Conservation (phyloP, 768 basidiomycete genomes). For the Suillus variegatus region DNA sequence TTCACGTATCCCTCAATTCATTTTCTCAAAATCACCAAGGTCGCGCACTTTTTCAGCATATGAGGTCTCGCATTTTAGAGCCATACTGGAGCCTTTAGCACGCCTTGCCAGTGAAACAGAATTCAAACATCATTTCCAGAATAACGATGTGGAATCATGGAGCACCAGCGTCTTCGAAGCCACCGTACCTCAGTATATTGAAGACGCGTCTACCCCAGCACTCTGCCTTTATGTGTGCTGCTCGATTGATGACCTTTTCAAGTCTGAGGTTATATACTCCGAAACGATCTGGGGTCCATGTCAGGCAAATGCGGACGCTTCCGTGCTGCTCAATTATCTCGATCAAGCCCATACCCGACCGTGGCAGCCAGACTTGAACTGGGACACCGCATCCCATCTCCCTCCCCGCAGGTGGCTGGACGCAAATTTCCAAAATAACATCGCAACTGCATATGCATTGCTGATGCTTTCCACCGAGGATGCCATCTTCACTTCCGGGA, state of each 20-base stretch:
- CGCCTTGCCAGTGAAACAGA: not conserved
- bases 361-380: no score
- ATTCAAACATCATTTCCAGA: not conserved
- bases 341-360: not conserved
- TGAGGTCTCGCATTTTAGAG: not conserved
- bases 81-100: not conserved
- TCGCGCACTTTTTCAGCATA: not conserved
- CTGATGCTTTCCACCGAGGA: not conserved
- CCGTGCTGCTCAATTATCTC: not conserved
- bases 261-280: not conserved
- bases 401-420: not conserved
- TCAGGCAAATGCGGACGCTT: not conserved
- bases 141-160: not conserved
- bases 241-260: not conserved
- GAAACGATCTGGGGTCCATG: not conserved
- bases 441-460: not conserved
- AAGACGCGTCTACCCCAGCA: not conserved
- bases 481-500: not conserved
- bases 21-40: not conserved
- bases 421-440: not conserved
- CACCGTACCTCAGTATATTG: not conserved
- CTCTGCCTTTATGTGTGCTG: not conserved
- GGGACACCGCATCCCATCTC: not conserved
- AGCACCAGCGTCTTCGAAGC: not conserved
- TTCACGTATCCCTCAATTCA: not conserved